Evolutionary conservation across 2,329 filamentous ascomycete species (phyloP), one percentile per base, ranked within the genome.

Genomic region (Botrytis elliptica): DNA sequence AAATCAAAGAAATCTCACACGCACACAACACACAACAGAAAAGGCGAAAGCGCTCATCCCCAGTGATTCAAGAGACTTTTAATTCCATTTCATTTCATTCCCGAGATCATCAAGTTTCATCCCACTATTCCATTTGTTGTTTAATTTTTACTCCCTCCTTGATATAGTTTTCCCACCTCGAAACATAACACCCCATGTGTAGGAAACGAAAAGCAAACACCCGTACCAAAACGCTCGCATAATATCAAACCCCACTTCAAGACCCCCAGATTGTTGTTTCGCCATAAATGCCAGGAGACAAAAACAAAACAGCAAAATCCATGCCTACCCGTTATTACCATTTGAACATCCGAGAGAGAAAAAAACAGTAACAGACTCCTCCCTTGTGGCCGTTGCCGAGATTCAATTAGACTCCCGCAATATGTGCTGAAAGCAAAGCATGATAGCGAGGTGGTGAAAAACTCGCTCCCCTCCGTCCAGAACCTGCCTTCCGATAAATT

Each of bases 401-500:
- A 40, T 40, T 68, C 46, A 68, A 42, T 29, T 55, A 57, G 65
- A 55, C 49, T 57, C 65, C 36, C 46, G 64, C 63, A 57, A 72
- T 72, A 59, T 72, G 49, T 72, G 59, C 63, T 29, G 22, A 72
- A 72, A 57, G 46, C 52, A 60, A 60, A 60, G 52, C 52, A 70
- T 60, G 52, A 57, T 59, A 60, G 40, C 38, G 52, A 68, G 71
- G n/a, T 66, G 67, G 46, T 68, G 44, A 65, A 59, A 67, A 29
- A 55, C 65, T 72, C 71, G 59, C 52, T 68, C 10, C 71, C 65
- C 64, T 57, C 71, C 71, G 18, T 68, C 71, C 71, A 60, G 63
- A 68, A 72, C 71, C 71, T 68, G 71, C 63, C 52, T 57, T 60
- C 52, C 36, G 65, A 68, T 57, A 68, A 72, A 73, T 69, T 70